Conservation (phyloP, 805 yeast genomes). For the Hemisphaericaspora nanyangensis region DNA sequence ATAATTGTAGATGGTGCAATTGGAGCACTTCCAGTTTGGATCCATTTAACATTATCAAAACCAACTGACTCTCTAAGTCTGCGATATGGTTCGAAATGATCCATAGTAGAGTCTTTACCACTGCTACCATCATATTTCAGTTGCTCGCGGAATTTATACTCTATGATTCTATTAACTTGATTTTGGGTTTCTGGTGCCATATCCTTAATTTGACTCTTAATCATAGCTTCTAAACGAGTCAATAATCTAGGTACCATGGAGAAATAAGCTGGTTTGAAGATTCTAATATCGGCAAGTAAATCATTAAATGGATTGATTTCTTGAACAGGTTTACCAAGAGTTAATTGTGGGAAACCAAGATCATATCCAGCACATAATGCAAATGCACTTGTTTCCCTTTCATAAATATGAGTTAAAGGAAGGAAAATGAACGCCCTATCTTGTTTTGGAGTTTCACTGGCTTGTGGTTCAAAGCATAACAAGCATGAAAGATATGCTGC, state of each 20-base stretch:
- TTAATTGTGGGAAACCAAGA: constrained; percentile 45
- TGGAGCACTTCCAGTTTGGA: constrained; percentile 61
- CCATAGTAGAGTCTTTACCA: constrained; percentile 26
- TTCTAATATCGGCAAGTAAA: constrained; percentile 54
- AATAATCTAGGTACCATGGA: constrained; percentile 63
- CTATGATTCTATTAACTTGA: constrained; percentile 21
- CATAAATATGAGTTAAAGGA: constrained; percentile 59
- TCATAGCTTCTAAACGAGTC: constrained; percentile 57
- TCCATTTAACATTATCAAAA: constrained; percentile 23
- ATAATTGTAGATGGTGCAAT: constrained; percentile 55
- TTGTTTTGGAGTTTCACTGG: constrained; percentile 10
- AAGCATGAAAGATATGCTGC: constrained; percentile 41
- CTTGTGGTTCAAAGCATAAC: constrained; percentile 8
- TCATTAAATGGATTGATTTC: background rate
- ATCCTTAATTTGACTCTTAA: constrained; percentile 44
- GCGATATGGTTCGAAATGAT: constrained; percentile 13
- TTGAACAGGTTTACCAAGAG: constrained; percentile 14
- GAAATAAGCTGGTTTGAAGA: constrained; percentile 49
- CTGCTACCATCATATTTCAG: constrained; percentile 46
- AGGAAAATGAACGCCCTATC: constrained; percentile 34
- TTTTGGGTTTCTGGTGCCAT: constrained; percentile 24
- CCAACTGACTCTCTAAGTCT: constrained; percentile 29
- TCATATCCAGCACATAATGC: constrained; percentile 45
- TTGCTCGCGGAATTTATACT: constrained; percentile 28
- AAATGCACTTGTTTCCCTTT: constrained; percentile 42